Conservation (phyloP, 1,284 basidiomycete genomes). For the Cryptococcus hybrid region DNA sequence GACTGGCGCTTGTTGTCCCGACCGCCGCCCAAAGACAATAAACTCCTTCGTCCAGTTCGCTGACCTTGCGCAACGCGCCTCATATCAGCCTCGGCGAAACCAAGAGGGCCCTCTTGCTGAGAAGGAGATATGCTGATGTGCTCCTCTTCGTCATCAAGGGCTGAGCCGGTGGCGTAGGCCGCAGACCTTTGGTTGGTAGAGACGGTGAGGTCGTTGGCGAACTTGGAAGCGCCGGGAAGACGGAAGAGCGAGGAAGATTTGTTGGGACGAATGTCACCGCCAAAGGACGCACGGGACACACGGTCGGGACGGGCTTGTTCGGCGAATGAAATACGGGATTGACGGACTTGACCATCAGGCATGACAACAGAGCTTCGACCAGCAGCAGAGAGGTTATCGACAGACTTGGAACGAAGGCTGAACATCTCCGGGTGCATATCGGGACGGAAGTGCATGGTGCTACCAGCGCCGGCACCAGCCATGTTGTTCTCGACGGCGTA, state of each 20-base stretch:
- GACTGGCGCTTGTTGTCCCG: constrained; percentile 29
- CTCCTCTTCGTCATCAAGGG: constrained; percentile 35
- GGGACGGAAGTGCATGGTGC: constrained; percentile 17
- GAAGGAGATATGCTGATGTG: constrained; percentile 59
- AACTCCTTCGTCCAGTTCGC: constrained; percentile 25
- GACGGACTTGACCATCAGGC: constrained; percentile 42
- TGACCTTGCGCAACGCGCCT: constrained; percentile 25
- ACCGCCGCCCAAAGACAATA: constrained; percentile 31
- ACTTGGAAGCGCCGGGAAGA: constrained; percentile 53
- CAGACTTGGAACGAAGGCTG: constrained; percentile 24
- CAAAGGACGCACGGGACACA: constrained; percentile 68
- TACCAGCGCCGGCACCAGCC: constrained; percentile 64
- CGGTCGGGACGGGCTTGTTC: constrained; percentile 51
- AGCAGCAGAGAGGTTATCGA: constrained; percentile 52
- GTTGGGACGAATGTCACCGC: constrained; percentile 55
- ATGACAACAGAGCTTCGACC: constrained; percentile 58
- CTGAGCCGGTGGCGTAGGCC: constrained; percentile 43
- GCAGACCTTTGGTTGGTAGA: constrained; percentile 36
- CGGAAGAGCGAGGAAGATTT: constrained; percentile 17
- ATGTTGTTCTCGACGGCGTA: constrained; percentile 54
- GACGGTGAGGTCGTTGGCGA: constrained; percentile 20
- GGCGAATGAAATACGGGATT: constrained; percentile 48
- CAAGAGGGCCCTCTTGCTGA: constrained; percentile 64
- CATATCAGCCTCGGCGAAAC: constrained; percentile 67
- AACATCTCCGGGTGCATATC: constrained; percentile 8